Percentiles rank a stretch among this genome's conserved stretches.
Evolutionary conservation across 345 rosid genomes (phyloP).

Genomic region (Theobroma cacao): DNA sequence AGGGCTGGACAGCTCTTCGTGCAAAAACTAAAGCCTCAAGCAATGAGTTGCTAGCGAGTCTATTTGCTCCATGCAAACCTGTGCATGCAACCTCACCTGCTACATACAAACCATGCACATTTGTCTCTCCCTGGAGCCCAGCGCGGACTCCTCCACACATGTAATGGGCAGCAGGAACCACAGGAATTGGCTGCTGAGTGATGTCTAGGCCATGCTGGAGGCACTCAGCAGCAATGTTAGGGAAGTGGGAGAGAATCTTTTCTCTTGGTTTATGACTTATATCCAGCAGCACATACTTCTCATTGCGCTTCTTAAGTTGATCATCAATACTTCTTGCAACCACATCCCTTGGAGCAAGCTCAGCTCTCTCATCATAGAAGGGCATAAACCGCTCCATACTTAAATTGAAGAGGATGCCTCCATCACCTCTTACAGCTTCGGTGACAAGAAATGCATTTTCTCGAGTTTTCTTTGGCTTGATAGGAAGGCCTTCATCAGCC

Average conservation of each 20-base stretch:
- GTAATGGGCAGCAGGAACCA: constrained; percentile 97
- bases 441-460: constrained; percentile 92
- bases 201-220: constrained; percentile 75
- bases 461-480: constrained; percentile 54
- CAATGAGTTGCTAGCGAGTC: constrained; percentile 95
- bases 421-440: constrained; percentile 69
- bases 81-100: constrained; percentile 99
- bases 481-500: constrained; percentile 94
- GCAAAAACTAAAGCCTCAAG: constrained; percentile 97
- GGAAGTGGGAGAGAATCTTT: constrained; percentile 86
- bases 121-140: constrained; percentile 89
- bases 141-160: constrained; percentile 98
- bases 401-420: constrained; percentile 85
- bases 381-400: constrained; percentile 91
- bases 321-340: constrained; percentile 97
- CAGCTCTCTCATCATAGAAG: constrained; percentile 78
- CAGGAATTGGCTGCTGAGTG: constrained; percentile 74
- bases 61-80: constrained; percentile 94
- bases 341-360: constrained; percentile 97
- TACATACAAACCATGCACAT: constrained; percentile 81
- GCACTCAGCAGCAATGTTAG: constrained; percentile 89
- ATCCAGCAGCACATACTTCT: constrained; percentile 82
- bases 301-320: constrained; percentile 74
- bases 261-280: constrained; percentile 85
- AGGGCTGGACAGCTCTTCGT: constrained; percentile 83